These are phyloP conservation scores for Pseudogymnoascus sp. DNA, from an alignment of 2,329 filamentous ascomycete genomes.

Conservation along the genomic window DNA sequence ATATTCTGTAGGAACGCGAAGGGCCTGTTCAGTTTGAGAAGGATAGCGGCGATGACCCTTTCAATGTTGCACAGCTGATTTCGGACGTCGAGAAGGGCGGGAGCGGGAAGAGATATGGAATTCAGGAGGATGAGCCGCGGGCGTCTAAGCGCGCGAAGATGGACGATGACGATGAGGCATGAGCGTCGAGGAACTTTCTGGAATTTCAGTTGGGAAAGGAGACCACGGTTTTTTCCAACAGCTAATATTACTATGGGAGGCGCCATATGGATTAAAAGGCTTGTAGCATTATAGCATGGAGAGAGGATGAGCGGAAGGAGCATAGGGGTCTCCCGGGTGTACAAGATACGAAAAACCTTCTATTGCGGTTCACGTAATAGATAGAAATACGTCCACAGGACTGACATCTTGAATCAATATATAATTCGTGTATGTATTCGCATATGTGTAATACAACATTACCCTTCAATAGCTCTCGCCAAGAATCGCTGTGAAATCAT, in stretches of 20 bases:
- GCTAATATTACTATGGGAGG: conserved; percentile 1
- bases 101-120: conserved; percentile 66
- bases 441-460: not conserved
- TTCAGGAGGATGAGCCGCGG: conserved; percentile 55
- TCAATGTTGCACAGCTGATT: conserved; percentile 91
- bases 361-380: not conserved
- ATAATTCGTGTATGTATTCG: conserved; percentile 2
- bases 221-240: not conserved
- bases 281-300: conserved; percentile 3
- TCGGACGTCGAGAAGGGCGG: conserved; percentile 60
- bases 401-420: not conserved
- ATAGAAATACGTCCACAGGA: not conserved
- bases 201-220: not conserved
- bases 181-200: not conserved
- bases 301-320: not conserved
- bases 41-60: conserved; percentile 67
- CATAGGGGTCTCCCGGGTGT: not conserved
- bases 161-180: conserved; percentile 58
- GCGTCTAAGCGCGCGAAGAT: conserved; percentile 66
- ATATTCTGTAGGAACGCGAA: conserved; percentile 53
- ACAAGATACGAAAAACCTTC: not conserved
- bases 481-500: conserved; percentile 4
- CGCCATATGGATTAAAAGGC: not conserved
- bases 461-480: not conserved
- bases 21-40: conserved; percentile 97